Evolutionary conservation across 2,329 filamentous ascomycete species (phyloP).

Genomic region (Apiospora rasikravindrae): DNA sequence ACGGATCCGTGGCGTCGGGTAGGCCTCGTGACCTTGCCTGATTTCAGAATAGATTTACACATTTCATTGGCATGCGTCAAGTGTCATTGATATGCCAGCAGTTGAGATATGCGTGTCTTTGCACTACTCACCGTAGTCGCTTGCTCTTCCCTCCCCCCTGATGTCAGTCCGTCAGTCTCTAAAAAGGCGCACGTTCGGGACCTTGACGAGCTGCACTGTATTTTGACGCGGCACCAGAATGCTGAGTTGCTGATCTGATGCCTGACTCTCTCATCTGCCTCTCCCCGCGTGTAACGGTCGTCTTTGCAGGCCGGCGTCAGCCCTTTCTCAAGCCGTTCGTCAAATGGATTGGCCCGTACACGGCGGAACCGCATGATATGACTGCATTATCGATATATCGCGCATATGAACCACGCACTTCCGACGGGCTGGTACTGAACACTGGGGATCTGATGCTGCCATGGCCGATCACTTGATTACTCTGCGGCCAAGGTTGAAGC

Average conservation of each 20-base stretch:
- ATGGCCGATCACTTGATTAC: not conserved
- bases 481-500: not conserved
- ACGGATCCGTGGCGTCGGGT: not conserved
- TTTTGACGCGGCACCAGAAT: not conserved
- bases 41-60: not conserved
- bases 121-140: not conserved
- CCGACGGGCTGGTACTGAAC: not conserved
- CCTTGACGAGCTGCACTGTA: not conserved
- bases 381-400: not conserved
- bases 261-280: not conserved
- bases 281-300: not conserved
- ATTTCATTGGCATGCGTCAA: too few species aligned
- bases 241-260: not conserved
- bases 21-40: not conserved
- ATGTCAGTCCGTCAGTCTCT: too few species aligned
- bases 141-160: too few species aligned
- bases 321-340: not conserved
- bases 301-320: not conserved
- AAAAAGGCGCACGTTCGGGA: not conserved
- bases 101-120: not conserved
- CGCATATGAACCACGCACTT: not conserved
- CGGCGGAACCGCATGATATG: not conserved
- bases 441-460: not conserved
- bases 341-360: not conserved
- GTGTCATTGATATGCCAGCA: not conserved